These are phyloP conservation scores for Physaria fendleri DNA, from an alignment of 345 rosid species.

Conservation along the genomic window DNA sequence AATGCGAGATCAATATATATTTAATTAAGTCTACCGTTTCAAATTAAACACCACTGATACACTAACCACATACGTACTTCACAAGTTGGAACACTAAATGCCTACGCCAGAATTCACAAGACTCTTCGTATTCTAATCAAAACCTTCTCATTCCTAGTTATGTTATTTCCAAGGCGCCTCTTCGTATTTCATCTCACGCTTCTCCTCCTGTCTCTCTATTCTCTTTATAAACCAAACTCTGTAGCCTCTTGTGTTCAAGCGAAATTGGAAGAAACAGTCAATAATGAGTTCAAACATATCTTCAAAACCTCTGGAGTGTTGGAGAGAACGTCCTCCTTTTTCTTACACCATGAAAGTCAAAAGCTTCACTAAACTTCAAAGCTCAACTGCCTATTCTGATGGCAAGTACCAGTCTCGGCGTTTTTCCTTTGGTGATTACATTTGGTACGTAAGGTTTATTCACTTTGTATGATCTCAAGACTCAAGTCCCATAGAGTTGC, in stretches of 20 bases:
- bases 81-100: no score
- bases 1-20: no score
- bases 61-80: no score
- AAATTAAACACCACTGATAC: no score
- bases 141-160: no score
- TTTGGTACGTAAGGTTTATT: not conserved
- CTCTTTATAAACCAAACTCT: no score
- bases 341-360: not conserved
- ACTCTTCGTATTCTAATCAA: no score
- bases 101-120: no score
- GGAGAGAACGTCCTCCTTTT: conserved; percentile 18
- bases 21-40: no score
- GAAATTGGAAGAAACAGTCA: not conserved
- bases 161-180: no score
- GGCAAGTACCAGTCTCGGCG: not conserved
- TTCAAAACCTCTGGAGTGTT: not conserved
- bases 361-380: not conserved
- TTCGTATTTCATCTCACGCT: no score
- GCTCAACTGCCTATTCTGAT: not conserved
- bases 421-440: conserved; percentile 8
- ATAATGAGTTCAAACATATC: not conserved
- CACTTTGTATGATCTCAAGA: not conserved
- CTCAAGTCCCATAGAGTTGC: not conserved
- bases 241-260: not conserved
- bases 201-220: no score